Evolutionary conservation across 352 stramenopile genomes (phyloP).

Genomic region (Saprolegnia diclina): DNA sequence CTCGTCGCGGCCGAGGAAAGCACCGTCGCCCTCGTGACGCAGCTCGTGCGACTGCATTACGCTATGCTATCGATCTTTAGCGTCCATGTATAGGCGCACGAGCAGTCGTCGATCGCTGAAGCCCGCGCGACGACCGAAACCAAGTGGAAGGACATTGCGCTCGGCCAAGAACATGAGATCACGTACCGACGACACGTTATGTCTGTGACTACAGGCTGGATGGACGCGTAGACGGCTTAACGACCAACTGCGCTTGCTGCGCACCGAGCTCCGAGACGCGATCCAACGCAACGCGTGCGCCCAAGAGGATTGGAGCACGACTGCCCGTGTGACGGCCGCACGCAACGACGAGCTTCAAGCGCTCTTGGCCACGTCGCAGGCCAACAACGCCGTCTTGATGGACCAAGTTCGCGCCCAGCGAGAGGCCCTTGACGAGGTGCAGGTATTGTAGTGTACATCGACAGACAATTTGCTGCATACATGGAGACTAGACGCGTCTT

Average conservation of each 20-base stretch:
- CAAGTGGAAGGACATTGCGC: conserved; percentile 14
- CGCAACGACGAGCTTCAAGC: conserved; percentile 20
- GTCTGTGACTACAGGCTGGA: no score
- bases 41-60: conserved; percentile 5
- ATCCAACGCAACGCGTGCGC: neutral
- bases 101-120: neutral
- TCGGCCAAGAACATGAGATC: neutral
- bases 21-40: neutral
- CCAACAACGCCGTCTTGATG: conserved; percentile 17
- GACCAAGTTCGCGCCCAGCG: conserved; percentile 13
- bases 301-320: neutral
- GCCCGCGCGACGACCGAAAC: conserved; percentile 8
- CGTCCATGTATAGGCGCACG: neutral
- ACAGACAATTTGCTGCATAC: neutral
- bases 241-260: neutral
- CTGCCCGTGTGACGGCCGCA: neutral
- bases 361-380: neutral
- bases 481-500: neutral
- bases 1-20: neutral
- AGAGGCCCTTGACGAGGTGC: neutral
- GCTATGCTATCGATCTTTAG: neutral
- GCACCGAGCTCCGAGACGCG: neutral
- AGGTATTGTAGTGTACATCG: neutral
- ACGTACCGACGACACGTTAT: no score
- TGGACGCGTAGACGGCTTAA: no score